Evolutionary conservation across 176 grass and related monocot genomes (phyloP).

Genomic region (Zoysia japonica): DNA sequence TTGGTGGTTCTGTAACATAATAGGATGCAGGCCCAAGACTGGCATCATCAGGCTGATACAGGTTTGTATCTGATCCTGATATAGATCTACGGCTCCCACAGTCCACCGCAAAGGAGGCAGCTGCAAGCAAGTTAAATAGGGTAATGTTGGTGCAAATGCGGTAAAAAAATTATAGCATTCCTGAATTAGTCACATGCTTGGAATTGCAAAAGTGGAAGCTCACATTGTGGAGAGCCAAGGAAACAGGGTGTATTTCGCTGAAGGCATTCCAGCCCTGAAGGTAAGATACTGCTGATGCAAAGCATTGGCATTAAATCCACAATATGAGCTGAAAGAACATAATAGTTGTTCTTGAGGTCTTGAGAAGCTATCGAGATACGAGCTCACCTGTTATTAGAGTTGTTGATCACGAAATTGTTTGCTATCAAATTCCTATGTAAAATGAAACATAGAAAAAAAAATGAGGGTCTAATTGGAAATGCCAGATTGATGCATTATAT

Average conservation of each 20-base stretch:
- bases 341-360: neutral
- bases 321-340: conserved; percentile 10
- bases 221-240: conserved; percentile 68
- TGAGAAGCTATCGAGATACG: neutral
- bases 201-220: conserved; percentile 24
- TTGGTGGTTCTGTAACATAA: conserved; percentile 42
- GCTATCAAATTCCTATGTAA: conserved; percentile 71
- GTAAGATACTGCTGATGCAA: conserved; percentile 47
- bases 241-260: conserved; percentile 68
- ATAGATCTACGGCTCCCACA: conserved; percentile 55
- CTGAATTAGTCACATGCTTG: conserved; percentile 1
- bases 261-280: conserved; percentile 61
- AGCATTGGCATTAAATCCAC: neutral
- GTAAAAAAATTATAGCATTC: neutral
- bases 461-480: neutral
- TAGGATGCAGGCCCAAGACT: conserved; percentile 55
- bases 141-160: neutral
- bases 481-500: too few species aligned
- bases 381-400: conserved; percentile 60
- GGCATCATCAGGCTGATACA: conserved; percentile 52
- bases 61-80: conserved; percentile 52
- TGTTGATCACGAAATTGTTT: conserved; percentile 64
- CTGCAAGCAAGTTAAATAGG: neutral
- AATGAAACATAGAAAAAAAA: conserved; percentile 19
- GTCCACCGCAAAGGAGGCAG: conserved; percentile 55